These are phyloP conservation scores for Penicillium goetzii DNA, from an alignment of 495 filamentous ascomycete genomes.

Conservation along the genomic window DNA sequence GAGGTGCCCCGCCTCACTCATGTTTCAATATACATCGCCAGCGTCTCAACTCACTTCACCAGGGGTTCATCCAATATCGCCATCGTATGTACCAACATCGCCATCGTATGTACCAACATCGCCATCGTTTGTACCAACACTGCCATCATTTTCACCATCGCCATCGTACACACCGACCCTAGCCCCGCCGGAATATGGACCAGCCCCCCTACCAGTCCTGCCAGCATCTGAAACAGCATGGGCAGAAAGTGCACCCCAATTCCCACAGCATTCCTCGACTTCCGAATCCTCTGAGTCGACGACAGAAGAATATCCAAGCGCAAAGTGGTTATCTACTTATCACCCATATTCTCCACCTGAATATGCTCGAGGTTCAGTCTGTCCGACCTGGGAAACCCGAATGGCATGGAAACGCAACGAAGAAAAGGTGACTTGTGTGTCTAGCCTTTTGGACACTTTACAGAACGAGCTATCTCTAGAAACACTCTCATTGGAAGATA, in stretches of 20 bases:
- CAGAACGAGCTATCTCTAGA: conserved; percentile 22
- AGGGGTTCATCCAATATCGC: neutral
- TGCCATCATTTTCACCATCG: neutral
- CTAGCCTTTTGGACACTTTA: conserved; percentile 20
- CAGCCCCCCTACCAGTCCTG: neutral
- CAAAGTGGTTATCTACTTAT: conserved; percentile 17
- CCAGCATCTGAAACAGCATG: neutral
- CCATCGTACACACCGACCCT: neutral
- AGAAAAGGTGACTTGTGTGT: conserved; percentile 21
- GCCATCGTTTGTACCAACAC: neutral
- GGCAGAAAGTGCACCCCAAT: neutral
- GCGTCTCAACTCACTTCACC: neutral
- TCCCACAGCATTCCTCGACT: conserved; percentile 9
- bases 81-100: neutral
- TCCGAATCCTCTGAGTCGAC: conserved; percentile 17
- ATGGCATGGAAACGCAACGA: conserved; percentile 18
- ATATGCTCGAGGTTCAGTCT: conserved; percentile 11
- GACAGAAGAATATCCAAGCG: conserved; percentile 18
- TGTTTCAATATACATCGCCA: neutral
- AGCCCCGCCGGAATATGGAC: conserved; percentile 2
- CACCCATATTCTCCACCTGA: conserved; percentile 13
- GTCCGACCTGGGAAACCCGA: conserved; percentile 12
- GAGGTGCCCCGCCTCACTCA: neutral
- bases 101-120: too few species aligned
- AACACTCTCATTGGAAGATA: conserved; percentile 20